phyloP scores from a whole-genome alignment of 1,284 basidiomycete genomes.

The Kalmanozyma brasiliensis region DNA sequence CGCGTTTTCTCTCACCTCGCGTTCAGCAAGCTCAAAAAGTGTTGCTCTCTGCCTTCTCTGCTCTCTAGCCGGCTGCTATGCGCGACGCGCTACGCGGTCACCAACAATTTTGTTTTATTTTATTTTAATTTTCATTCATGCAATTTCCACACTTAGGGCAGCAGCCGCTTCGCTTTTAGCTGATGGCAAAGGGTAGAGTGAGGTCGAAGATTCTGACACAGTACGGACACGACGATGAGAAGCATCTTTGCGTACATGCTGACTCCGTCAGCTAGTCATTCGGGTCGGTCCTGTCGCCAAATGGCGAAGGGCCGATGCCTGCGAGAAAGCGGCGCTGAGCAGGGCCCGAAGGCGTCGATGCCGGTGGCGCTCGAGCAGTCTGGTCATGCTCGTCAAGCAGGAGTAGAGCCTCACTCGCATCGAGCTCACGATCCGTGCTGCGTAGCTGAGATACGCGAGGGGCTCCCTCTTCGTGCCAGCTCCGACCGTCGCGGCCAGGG shows the following conservation, averaged over 20 bases:
- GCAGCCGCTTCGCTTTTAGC: no score
- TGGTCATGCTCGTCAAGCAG: neutral
- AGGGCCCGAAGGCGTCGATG: slow-evolving; percentile 8
- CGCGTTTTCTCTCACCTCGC: slow-evolving; percentile 14
- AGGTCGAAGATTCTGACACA: no score
- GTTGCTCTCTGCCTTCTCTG: slow-evolving; percentile 22
- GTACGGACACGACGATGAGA: no score
- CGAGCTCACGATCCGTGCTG: neutral
- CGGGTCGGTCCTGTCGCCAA: slow-evolving; percentile 7
- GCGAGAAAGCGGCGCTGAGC: slow-evolving; percentile 30
- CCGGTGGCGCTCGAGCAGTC: neutral
- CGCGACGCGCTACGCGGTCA: slow-evolving; percentile 45
- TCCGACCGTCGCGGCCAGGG: neutral
- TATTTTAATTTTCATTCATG: neutral
- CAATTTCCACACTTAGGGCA: neutral
- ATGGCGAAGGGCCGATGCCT: slow-evolving; percentile 11
- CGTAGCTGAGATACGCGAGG: neutral
- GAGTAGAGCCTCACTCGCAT: neutral
- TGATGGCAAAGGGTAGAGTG: no score
- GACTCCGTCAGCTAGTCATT: neutral
- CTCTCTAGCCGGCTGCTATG: slow-evolving; percentile 13
- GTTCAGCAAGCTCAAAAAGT: no score
- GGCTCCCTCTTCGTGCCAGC: neutral
- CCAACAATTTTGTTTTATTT: slow-evolving; percentile 6
- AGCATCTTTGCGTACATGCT: neutral